Evolutionary conservation across 176 grass and related monocot genomes (phyloP).

Genomic region (Carex myosuroides): DNA sequence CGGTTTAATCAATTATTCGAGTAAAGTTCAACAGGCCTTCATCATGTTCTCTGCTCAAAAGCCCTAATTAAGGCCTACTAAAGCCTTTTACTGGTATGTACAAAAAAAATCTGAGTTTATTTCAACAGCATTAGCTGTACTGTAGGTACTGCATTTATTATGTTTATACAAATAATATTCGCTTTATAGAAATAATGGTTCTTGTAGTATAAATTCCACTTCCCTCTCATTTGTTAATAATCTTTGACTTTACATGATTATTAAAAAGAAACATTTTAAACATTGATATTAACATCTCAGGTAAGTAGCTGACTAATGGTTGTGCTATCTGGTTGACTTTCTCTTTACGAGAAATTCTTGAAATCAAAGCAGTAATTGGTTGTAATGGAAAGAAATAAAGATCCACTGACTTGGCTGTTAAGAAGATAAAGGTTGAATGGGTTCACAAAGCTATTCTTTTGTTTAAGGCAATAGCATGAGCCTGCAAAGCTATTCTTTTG

Average conservation of each 20-base stretch:
- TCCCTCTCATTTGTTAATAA: constrained; percentile 8
- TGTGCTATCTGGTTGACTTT: constrained; percentile 15
- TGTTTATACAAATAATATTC: background rate
- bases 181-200: background rate
- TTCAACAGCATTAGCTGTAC: background rate
- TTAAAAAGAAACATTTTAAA: background rate
- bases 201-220: constrained; percentile 10
- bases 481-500: background rate
- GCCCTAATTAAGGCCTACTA: constrained; percentile 23
- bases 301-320: constrained; percentile 3
- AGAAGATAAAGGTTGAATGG: background rate
- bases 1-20: constrained; percentile 73
- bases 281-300: background rate
- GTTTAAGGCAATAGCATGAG: background rate
- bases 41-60: constrained; percentile 98
- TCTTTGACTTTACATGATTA: background rate
- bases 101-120: background rate
- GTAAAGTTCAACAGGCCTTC: constrained; percentile 65
- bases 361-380: constrained; percentile 11
- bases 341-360: constrained; percentile 18
- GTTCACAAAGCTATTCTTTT: background rate
- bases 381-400: background rate
- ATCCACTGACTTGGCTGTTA: background rate
- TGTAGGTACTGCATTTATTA: background rate
- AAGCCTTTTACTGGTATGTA: background rate